Base-by-base conservation (phyloP, 139 green algal genomes). In the Picochlorum sp. region DNA sequence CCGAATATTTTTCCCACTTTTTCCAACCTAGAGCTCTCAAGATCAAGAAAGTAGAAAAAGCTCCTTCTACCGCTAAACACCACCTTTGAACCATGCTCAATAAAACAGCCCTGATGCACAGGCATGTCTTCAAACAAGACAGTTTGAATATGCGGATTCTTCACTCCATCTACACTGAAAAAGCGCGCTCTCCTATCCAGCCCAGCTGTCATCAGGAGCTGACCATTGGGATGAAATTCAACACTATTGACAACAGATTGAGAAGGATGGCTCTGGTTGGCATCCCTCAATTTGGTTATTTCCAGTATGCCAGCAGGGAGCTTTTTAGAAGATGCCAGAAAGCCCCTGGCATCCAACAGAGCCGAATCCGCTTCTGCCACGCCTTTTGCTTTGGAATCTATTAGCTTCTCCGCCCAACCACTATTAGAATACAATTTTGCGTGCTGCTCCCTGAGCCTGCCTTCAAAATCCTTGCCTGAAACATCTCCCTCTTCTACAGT, bases 41-140 rank as follows among this genome's bases (percentile, higher is more conserved):
- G 50, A 72, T 97, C 89, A 9, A 79, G 85, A 4, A 92, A 39
- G 70, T 97, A 95, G 65, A 91, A 95, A 65, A 80, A 84, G 7
- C 76, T 74, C 9, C 91, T 76, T 1, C 89, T 70, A 5, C 87
- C 89, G 2, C 78, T 51, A 9, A 67, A 77, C 2, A 94, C 61
- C 7, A 92, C 69, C 41, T 79, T 63, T 22, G 31, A 61, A 55
- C 81, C 76, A 31, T 76, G 76, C 4, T 30, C 56, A 3, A 79
- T 72, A 70, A 97, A 97, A 16, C 69, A 77, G 0, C 90, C 90
- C 8, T 73, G 66, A 43, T 80, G 69, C 14, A 97, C 73, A n/a
- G 91, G 90, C 59, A 85, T 81, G 68, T 97, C 84, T 22, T 89
- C 73, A 1, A 97, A 59, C 63, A 77, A 86, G 9, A 95, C 61